Evolutionary conservation across 2,329 filamentous ascomycete species (phyloP).

Genomic region (Fusarium papillatum): DNA sequence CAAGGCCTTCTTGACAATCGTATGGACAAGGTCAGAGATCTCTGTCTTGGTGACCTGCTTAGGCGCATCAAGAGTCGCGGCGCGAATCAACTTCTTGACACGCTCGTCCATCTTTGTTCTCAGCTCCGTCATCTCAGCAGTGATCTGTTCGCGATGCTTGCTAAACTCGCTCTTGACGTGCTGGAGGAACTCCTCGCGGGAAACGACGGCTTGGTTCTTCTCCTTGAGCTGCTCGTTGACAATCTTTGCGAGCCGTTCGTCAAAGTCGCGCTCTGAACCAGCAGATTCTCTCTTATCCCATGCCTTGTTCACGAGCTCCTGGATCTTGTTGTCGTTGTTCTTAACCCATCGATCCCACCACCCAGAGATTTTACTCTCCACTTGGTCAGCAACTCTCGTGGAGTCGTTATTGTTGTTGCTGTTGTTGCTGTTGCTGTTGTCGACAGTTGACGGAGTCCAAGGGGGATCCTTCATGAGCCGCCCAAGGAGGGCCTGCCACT

Average conservation of each 20-base stretch:
- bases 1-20: conserved; percentile 58
- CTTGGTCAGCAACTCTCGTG: conserved; percentile 39
- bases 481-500: conserved; percentile 61
- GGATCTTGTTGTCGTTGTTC: conserved; percentile 60
- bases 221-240: conserved; percentile 53
- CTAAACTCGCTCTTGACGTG: conserved; percentile 57
- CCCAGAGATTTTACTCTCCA: conserved; percentile 50
- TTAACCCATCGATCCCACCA: conserved; percentile 67
- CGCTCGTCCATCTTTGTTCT: conserved; percentile 51
- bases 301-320: conserved; percentile 46
- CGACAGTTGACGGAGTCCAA: conserved; percentile 44
- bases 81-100: conserved; percentile 47
- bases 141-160: conserved; percentile 54
- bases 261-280: conserved; percentile 50
- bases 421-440: conserved; percentile 14
- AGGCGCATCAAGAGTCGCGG: conserved; percentile 41
- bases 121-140: conserved; percentile 55
- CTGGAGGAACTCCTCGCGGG: conserved; percentile 62
- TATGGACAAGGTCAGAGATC: conserved; percentile 55
- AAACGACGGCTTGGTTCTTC: conserved; percentile 55
- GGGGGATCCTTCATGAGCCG: conserved; percentile 55
- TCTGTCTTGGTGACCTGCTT: conserved; percentile 56
- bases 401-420: conserved; percentile 33
- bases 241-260: conserved; percentile 51
- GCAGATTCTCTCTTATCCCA: conserved; percentile 51